Conservation (phyloP, 1,139 yeast species). For the Nakaseomyces sp. region DNA sequence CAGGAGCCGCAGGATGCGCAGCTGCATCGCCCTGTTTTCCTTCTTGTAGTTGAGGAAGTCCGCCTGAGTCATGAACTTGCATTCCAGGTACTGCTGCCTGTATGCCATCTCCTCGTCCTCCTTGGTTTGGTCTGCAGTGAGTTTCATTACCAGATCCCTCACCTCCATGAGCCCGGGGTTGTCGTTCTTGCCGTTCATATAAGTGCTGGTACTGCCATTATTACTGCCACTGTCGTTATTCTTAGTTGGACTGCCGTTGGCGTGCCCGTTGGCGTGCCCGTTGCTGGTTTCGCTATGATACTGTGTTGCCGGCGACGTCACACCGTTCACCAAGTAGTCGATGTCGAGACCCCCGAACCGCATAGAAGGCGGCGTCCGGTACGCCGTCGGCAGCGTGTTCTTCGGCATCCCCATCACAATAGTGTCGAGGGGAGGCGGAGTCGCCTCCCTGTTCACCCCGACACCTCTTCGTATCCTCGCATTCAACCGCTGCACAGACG, state of each 20-base stretch:
- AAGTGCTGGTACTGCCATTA: too few relatives aligned
- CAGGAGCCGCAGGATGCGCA: conserved; percentile 2
- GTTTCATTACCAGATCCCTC: background rate
- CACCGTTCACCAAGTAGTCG: background rate
- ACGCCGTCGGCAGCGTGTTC: background rate
- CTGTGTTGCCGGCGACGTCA: background rate
- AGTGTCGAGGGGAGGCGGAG: background rate
- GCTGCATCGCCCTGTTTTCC: conserved; percentile 1
- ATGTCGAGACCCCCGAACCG: background rate
- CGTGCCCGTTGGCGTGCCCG: too few relatives aligned
- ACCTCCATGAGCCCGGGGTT: background rate
- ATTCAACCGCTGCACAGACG: background rate
- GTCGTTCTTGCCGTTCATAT: background rate
- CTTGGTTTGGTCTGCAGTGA: background rate
- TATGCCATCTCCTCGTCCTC: conserved; percentile 2
- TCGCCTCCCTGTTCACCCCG: background rate
- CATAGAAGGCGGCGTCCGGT: background rate
- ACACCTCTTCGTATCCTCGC: background rate
- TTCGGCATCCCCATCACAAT: conserved; percentile 5
- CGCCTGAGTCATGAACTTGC: conserved; percentile 3
- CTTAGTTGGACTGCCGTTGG: too few relatives aligned
- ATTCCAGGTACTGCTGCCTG: background rate
- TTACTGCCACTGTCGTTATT: too few relatives aligned
- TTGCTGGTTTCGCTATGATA: background rate
- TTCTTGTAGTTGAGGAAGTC: conserved; percentile 2